phyloP scores from a whole-genome alignment of 2,329 filamentous ascomycete genomes.

The Alternaria viburni region DNA sequence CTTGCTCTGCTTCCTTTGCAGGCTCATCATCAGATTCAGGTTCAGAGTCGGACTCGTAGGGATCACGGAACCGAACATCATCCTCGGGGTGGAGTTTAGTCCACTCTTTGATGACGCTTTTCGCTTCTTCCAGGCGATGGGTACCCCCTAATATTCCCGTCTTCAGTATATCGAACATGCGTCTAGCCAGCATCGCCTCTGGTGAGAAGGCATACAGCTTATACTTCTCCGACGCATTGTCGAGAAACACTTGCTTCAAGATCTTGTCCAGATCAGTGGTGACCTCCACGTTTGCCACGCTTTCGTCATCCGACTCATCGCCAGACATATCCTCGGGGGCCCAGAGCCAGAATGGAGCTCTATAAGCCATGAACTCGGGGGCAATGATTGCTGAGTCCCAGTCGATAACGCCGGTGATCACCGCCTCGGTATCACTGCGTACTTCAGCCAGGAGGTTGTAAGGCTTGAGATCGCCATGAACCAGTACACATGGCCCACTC shows the following conservation, averaged over 20 bases:
- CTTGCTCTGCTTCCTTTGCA: too few relatives aligned
- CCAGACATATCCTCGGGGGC: background rate
- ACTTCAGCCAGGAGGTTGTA: constrained; percentile 40
- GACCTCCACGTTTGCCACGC: background rate
- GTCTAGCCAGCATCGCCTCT: constrained; percentile 25
- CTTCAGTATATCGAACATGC: constrained; percentile 17
- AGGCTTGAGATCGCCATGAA: constrained; percentile 34
- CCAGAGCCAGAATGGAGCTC: constrained; percentile 45
- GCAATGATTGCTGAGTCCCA: constrained; percentile 45
- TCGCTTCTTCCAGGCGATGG: too few relatives aligned
- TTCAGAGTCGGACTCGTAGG: too few relatives aligned
- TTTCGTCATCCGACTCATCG: background rate
- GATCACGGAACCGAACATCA: background rate
- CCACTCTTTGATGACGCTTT: constrained; percentile 12
- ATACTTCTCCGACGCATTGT: constrained; percentile 31
- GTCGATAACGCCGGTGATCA: constrained; percentile 39
- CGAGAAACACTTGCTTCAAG: constrained; percentile 38
- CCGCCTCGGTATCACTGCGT: background rate
- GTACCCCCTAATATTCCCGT: too few relatives aligned
- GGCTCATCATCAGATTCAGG: background rate
- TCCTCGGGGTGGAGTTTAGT: constrained; percentile 9
- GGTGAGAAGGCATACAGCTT: constrained; percentile 29
- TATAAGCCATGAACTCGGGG: constrained; percentile 40
- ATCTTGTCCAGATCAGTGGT: constrained; percentile 2
- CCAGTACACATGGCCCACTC: constrained; percentile 14